phyloP scores from a whole-genome alignment of 2,329 filamentous ascomycete species.

The Akanthomyces uredinophilus region DNA sequence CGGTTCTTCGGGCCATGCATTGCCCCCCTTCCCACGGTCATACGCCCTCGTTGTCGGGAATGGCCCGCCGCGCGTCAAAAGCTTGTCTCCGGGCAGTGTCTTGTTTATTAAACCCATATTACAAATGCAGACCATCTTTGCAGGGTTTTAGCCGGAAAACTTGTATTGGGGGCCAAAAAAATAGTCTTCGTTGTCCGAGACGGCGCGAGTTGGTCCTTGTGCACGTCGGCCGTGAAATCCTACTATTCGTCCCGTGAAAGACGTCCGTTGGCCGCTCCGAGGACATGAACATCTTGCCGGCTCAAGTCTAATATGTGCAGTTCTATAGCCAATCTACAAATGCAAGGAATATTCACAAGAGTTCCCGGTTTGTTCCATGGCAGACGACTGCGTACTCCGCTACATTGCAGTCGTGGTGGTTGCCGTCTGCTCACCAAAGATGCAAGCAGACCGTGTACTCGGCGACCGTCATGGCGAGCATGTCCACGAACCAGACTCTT shows the following conservation, averaged over 20 bases:
- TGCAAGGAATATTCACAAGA: background rate
- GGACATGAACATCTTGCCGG: background rate
- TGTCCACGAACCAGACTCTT: too few species aligned
- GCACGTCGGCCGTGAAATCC: background rate
- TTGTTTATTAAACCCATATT: background rate
- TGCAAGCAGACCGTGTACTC: background rate
- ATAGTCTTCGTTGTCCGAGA: background rate
- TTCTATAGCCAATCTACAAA: background rate
- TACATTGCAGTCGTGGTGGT: background rate
- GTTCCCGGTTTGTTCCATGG: background rate
- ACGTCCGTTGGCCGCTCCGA: background rate
- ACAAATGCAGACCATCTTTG: background rate
- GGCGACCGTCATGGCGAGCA: background rate
- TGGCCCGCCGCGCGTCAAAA: background rate
- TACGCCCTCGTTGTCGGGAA: background rate
- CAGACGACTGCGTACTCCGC: background rate
- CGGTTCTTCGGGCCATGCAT: background rate
- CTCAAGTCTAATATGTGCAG: background rate
- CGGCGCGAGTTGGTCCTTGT: too few species aligned
- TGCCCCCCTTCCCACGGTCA: background rate
- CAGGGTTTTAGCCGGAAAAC: too few species aligned
- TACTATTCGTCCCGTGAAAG: background rate
- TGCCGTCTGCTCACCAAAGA: background rate
- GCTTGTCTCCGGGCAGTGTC: background rate
- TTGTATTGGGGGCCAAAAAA: background rate